phyloP scores from a whole-genome alignment of 78 protist species.

The Protostelium mycophagum region DNA sequence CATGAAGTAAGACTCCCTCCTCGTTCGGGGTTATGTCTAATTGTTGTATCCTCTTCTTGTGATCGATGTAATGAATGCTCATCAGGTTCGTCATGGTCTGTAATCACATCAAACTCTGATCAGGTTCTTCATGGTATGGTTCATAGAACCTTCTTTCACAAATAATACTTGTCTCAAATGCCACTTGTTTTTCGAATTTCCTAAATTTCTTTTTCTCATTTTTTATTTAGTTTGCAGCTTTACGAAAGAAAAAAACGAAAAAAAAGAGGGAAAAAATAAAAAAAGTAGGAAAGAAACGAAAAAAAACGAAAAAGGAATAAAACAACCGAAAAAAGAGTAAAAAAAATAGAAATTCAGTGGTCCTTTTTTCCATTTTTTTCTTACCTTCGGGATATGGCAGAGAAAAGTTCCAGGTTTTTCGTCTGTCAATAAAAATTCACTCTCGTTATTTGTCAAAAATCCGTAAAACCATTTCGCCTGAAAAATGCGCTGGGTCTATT shows the following conservation, averaged over 20 bases:
- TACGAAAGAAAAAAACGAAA: too few species aligned
- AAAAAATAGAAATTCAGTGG: neutral
- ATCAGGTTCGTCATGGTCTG: neutral
- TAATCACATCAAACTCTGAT: too few species aligned
- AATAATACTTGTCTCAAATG: too few species aligned
- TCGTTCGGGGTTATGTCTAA: neutral
- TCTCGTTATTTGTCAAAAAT: neutral
- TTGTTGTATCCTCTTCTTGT: neutral
- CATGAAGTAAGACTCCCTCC: neutral
- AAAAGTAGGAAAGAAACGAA: too few species aligned
- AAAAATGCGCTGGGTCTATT: neutral
- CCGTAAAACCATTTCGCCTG: neutral
- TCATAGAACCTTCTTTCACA: too few species aligned
- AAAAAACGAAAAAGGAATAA: too few species aligned
- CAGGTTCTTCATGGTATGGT: too few species aligned
- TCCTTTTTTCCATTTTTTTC: neutral
- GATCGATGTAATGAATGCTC: neutral
- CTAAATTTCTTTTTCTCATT: too few species aligned
- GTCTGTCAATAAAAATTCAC: neutral
- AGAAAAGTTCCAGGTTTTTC: neutral
- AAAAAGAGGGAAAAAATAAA: too few species aligned
- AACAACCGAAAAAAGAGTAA: too few species aligned
- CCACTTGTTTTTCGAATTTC: too few species aligned
- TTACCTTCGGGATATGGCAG: neutral
- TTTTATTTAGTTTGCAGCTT: too few species aligned